These are phyloP conservation scores for Apiospora kogelbergensis DNA, from an alignment of 2,329 filamentous ascomycete genomes.

Conservation along the genomic window DNA sequence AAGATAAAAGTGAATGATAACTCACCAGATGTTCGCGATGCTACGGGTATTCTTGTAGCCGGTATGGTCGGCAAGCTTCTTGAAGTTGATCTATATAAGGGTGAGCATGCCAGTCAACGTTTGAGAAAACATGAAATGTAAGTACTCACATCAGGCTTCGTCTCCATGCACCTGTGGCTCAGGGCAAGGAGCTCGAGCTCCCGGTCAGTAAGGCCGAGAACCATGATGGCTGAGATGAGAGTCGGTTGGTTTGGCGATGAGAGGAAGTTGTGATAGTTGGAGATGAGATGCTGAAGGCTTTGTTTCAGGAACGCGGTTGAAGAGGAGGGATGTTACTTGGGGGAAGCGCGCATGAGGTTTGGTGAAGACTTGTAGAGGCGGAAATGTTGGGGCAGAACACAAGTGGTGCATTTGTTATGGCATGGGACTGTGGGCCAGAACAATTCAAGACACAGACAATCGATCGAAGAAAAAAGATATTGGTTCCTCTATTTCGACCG, in stretches of 20 bases:
- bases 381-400: neutral
- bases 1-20: neutral
- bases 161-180: too few species aligned
- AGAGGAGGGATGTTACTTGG: neutral
- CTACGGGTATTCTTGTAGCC: neutral
- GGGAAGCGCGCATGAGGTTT: neutral
- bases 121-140: neutral
- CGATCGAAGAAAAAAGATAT: too few species aligned
- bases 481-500: too few species aligned
- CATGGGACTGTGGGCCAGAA: neutral
- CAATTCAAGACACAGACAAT: neutral
- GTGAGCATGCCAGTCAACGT: too few species aligned
- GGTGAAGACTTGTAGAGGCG: neutral
- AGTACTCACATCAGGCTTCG: too few species aligned
- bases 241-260: too few species aligned
- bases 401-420: neutral
- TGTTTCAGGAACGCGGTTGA: neutral
- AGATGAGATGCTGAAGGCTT: neutral
- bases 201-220: too few species aligned
- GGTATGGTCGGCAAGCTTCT: neutral
- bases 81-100: neutral
- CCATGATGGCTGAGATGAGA: too few species aligned
- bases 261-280: too few species aligned
- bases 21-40: neutral
- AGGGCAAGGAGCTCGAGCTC: too few species aligned